Evolutionary conservation across 148 eudicot genomes (phyloP).

Genomic region (Hydrangea macrophylla): DNA sequence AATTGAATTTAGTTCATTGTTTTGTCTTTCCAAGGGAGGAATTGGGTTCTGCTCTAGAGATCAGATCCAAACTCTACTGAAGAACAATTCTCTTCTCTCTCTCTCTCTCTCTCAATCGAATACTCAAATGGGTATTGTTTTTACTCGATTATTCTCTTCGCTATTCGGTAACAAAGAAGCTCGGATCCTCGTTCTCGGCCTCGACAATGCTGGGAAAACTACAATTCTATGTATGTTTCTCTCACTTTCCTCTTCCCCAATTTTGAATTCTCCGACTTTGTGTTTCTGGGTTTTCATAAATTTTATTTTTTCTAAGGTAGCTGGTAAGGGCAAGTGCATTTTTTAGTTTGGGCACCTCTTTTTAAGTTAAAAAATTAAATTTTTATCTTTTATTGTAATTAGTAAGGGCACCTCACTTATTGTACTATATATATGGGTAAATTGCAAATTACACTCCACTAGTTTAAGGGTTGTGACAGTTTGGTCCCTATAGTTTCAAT

Average conservation of each 20-base stretch:
- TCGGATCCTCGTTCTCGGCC: conserved; percentile 95
- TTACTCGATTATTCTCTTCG: conserved; percentile 75
- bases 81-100: not conserved
- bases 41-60: conserved; percentile 9
- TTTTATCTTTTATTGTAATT: too few relatives aligned
- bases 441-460: too few relatives aligned
- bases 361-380: too few relatives aligned
- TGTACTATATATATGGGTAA: too few relatives aligned
- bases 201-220: conserved; percentile 99
- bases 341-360: too few relatives aligned
- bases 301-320: too few relatives aligned
- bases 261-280: not conserved
- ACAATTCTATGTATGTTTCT: conserved; percentile 82
- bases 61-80: conserved; percentile 10
- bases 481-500: too few relatives aligned
- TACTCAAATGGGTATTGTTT: conserved; percentile 70
- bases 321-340: too few relatives aligned
- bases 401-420: too few relatives aligned
- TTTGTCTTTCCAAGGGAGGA: conserved; percentile 9
- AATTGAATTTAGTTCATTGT: not conserved
- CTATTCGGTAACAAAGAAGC: conserved; percentile 93
- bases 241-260: not conserved
- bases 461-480: too few relatives aligned
- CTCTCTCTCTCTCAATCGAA: not conserved
- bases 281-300: conserved; percentile 25